A percentile compares a stretch with the other conserved stretches of the same genome.
phyloP scores from a whole-genome alignment of 768 basidiomycete genomes.

The Pisolithus sp. region DNA sequence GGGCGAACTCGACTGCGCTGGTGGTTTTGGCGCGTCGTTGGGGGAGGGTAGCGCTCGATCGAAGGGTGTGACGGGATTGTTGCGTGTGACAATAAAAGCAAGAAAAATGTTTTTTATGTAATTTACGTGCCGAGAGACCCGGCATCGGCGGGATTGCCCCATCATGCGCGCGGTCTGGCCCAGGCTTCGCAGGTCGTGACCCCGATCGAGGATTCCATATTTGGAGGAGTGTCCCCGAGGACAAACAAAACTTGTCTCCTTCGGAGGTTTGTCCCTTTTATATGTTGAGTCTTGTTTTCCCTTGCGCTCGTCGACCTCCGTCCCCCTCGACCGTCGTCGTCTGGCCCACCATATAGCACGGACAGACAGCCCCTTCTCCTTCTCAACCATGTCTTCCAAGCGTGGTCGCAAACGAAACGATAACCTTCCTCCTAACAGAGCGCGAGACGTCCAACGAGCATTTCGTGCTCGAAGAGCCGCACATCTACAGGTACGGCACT shows the following conservation, averaged over 20 bases:
- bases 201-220: constrained; percentile 32
- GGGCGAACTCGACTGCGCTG: neutral
- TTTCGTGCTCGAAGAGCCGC: constrained; percentile 86
- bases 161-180: constrained; percentile 28
- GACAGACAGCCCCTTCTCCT: constrained; percentile 5
- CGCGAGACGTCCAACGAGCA: constrained; percentile 83
- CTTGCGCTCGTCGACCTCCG: constrained; percentile 25
- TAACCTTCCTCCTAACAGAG: constrained; percentile 59
- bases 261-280: constrained; percentile 30
- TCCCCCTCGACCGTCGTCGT: constrained; percentile 12
- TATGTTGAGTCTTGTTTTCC: constrained; percentile 31
- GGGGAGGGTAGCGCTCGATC: neutral
- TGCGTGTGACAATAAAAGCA: neutral
- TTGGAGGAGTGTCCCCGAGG: constrained; percentile 24
- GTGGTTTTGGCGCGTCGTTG: too few species aligned
- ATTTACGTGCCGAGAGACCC: constrained; percentile 8
- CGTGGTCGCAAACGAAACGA: constrained; percentile 76
- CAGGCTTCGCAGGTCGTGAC: constrained; percentile 22
- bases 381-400: constrained; percentile 67
- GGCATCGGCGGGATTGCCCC: constrained; percentile 9
- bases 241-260: constrained; percentile 29
- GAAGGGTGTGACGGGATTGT: neutral
- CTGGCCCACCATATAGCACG: constrained; percentile 5
- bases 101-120: too few species aligned
- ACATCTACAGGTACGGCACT: constrained; percentile 62